Evolutionary conservation across 2,329 filamentous ascomycete genomes (phyloP), one percentile per base, ranked within the genome.

Genomic region (Kalmusia sp.): DNA sequence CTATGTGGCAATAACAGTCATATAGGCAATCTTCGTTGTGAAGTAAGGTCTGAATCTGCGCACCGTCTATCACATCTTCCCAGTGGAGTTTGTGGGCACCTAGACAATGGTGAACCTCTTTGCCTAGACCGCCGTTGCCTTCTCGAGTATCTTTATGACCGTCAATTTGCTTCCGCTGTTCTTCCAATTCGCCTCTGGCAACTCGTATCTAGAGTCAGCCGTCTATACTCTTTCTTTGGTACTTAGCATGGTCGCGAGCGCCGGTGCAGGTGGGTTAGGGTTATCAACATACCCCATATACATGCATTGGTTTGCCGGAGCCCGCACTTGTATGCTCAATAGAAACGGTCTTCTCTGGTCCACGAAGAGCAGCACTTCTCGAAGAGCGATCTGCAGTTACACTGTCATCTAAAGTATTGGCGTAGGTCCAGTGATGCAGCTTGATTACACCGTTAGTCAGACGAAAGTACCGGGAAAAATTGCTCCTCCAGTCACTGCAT

Each of bases 1-100:
- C 14, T 55, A 49, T 24, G 40, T 38, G 3, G 19, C 22, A 14
- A 27, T 8, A 25, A 27, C 9, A n/a, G 67, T 81, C 0, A 54
- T 77, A 1, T 68, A 76, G 34, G 64, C 79, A 28, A 48, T 68
- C 5, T 82, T 83, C 53, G 57, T 55, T 3, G 1, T 80, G 0
- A 79, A 83, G 44, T 83, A 86, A 60, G 31, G 46, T 22, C 76
- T 68, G 49, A 49, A 63, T 19, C 55, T 84, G 21, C 67, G 80
- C 31, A 85, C 82, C 0, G 67, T 73, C 4, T 57, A 74, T 4
- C 76, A 82, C 0, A 63, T 84, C 6, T 82, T 85, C 51, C 84
- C 83, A 0, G 63, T 75, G 0, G 70, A 84, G 4, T 76, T 84
- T 38, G 62, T 82, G 3, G 62, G 58, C 17, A 67, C 63, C 21